These are phyloP conservation scores for Diaporthe sp. DNA, from an alignment of 2,329 filamentous ascomycete species.

Conservation along the genomic window DNA sequence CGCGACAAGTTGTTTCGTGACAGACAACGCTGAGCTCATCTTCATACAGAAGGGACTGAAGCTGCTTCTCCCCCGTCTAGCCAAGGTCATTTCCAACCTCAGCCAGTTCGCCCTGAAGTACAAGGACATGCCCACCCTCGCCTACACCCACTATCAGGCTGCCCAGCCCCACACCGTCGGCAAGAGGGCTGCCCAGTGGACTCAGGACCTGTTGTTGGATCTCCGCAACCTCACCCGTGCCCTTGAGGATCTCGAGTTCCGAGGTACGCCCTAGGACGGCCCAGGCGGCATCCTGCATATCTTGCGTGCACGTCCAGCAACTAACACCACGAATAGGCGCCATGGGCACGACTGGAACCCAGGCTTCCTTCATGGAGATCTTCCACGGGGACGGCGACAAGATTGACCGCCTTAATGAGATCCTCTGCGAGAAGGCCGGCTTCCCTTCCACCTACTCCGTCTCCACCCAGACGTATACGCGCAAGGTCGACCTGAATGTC, in stretches of 20 bases:
- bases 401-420: slow-evolving; percentile 67
- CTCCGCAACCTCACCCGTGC: slow-evolving; percentile 55
- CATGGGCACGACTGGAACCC: slow-evolving; percentile 78
- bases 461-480: slow-evolving; percentile 76
- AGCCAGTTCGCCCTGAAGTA: slow-evolving; percentile 78
- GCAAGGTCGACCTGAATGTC: slow-evolving; percentile 87
- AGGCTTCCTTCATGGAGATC: slow-evolving; percentile 70
- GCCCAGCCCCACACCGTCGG: slow-evolving; percentile 75
- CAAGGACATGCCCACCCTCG: slow-evolving; percentile 76
- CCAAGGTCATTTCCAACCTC: slow-evolving; percentile 83
- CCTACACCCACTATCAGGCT: slow-evolving; percentile 81
- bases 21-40: slow-evolving; percentile 84
- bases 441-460: slow-evolving; percentile 70
- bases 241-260: slow-evolving; percentile 78
- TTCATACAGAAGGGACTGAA: slow-evolving; percentile 82
- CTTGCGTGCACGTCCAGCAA: background rate
- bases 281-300: background rate
- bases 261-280: slow-evolving; percentile 68
- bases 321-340: slow-evolving; percentile 57
- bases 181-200: slow-evolving; percentile 75
- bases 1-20: slow-evolving; percentile 67
- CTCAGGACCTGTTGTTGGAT: slow-evolving; percentile 67
- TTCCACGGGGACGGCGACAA: slow-evolving; percentile 64
- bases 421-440: slow-evolving; percentile 68
- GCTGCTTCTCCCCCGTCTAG: slow-evolving; percentile 82